Evolutionary conservation across 2,329 filamentous ascomycete species (phyloP), one percentile per base, ranked within the genome.

Genomic region (Lecanoromycetidae sp.): DNA sequence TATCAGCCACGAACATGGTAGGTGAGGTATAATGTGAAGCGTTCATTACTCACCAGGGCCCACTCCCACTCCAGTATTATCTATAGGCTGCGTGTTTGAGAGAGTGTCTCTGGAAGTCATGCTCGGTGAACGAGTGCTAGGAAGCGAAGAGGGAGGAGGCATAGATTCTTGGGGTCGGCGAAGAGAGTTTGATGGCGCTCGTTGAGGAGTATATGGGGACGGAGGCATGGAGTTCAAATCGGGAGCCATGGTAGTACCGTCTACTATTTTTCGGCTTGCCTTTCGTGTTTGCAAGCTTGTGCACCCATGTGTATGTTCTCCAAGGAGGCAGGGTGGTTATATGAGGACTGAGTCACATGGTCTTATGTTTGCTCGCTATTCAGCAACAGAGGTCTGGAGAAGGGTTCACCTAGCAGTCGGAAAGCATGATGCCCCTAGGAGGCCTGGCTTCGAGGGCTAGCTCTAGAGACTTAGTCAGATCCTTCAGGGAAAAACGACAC

Each of bases 91-190:
- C 12, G 56, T 39, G 15, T 56, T 57, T 3, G 46, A n/a, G 60
- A 55, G 54, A 59, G 40, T 52, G 57, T 52, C 61, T 58, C 35
- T 63, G 25, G 60, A 35, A 58, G 58, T 27, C 58, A 48, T 44
- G 53, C 62, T 43, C 57, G 62, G 37, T 25, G 44, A 55, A 9
- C 61, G 46, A 9, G 49, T 57, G 19, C 61, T 58, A 23, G 66
- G 59, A 30, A 65, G 66, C 6, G 67, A 60, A 4, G 66, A 63
- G 27, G 66, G 65, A 52, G 67, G 69, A 23, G 61, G 65, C 70
- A 73, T 74, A 44, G 63, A 60, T 52, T 71, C 69, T 12, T 68
- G 70, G 22, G 66, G 62, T 22, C 68, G 67, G 54, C 70, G 66
- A 39, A 70, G 70, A 26, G 59, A 57, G 26, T 66, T 51, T 3